Conservation (phyloP, 257 asterid species). For the Solanum gracilifrons region DNA sequence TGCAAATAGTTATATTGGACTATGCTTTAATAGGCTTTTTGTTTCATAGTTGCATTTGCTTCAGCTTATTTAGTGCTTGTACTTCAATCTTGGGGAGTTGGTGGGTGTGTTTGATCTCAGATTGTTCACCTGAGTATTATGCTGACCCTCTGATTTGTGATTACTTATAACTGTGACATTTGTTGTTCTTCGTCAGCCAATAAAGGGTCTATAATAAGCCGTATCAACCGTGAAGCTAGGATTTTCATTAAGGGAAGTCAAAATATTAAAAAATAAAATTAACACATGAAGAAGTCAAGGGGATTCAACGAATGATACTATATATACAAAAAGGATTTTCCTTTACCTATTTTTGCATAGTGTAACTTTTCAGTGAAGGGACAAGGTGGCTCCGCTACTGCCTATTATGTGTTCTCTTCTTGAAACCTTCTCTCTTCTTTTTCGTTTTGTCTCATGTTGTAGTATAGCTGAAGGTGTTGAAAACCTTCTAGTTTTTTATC, state of each 20-base stretch:
- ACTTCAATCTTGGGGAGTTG: neutral
- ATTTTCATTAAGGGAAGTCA: neutral
- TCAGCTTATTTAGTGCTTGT: neutral
- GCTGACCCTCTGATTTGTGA: neutral
- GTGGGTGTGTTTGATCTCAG: neutral
- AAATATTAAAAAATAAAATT: neutral
- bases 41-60: neutral
- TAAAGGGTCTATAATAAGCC: neutral
- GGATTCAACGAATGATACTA: neutral
- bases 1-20: neutral
- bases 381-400: neutral
- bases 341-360: neutral
- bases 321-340: neutral
- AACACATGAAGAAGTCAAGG: neutral
- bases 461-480: neutral
- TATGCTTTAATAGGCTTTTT: neutral
- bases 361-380: neutral
- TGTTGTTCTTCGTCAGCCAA: neutral
- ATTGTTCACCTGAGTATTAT: neutral
- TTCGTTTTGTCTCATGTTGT: neutral
- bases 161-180: neutral
- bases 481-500: neutral
- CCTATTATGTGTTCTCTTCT: neutral
- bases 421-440: neutral
- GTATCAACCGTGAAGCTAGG: neutral